Evolutionary conservation across 768 basidiomycete genomes (phyloP), one percentile per base, ranked within the genome.

Genomic region (Leccinum imitatum): DNA sequence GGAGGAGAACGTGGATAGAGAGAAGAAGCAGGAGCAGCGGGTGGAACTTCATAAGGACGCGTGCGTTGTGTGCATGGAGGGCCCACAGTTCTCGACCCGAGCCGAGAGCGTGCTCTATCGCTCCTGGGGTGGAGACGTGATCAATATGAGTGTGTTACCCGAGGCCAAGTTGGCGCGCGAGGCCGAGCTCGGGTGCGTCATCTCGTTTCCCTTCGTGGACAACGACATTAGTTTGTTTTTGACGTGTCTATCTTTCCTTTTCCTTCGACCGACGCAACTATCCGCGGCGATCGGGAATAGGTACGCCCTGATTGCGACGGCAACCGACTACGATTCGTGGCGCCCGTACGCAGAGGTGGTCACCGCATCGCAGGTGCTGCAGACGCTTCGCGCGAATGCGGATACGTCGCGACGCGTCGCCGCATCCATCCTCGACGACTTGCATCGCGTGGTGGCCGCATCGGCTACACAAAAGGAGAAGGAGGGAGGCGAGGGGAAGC

Each of bases 241-340:
- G 35, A 33, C 33, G 19, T 19, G 4, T 14, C 17, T 9, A 13
- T 15, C 14, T 7, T 41, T 39, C 15, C 35, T 17, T 17, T 17
- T 39, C 7, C 37, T 39, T 41, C 17, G 17, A 41, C 15, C 7
- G 8, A 41, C 17, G 39, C 17, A 41, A 41, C 17, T 17, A 6
- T 41, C 17, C 39, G 17, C 17, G 39, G 39, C 17, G 17, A 41
- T n/a, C 17, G 17, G 39, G 17, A 17, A 41, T n/a, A 98, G 95
- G 69, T 98, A 98, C 71, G 93, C 91, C 0, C 83, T 98, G 57
- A 87, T 98, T 62, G 93, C 90, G 17, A 92, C 90, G 2, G 82
- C 89, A 23, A 98, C 96, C 3, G 95, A 98, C 77, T 98, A 96
- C 73, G 96, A 98, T 74, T 89, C 94, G 2, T 99, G 95, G 95